A percentile compares a stretch with the other conserved stretches of the same genome.
These are phyloP conservation scores for Trypanosoma brucei DNA, from an alignment of 208 protist species.

Conservation along the genomic window DNA sequence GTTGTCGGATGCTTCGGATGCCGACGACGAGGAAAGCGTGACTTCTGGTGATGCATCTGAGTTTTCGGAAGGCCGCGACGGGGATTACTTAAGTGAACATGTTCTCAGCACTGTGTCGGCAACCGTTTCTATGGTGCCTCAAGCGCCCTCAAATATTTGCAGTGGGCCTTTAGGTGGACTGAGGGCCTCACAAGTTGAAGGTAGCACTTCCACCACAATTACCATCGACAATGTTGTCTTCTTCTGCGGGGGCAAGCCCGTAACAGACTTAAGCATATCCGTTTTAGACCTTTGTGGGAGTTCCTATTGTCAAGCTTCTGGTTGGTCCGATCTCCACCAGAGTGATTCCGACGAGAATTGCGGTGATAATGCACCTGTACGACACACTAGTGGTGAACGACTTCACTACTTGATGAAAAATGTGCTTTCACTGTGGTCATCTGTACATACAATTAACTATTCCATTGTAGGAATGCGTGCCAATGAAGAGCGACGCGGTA, in stretches of 20 bases:
- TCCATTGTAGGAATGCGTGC: conserved; percentile 34
- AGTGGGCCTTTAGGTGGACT: too few species aligned
- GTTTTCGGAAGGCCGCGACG: neutral
- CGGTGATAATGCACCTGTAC: neutral
- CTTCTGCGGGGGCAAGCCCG: conserved; percentile 16
- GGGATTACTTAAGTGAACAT: conserved; percentile 2
- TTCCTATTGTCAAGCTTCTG: neutral
- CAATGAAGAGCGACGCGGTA: too few species aligned
- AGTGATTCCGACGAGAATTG: neutral
- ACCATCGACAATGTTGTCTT: conserved; percentile 23
- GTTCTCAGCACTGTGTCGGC: conserved; percentile 1
- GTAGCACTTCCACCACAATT: conserved; percentile 5
- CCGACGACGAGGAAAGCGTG: neutral
- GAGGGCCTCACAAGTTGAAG: neutral
- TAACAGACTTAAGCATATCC: conserved; percentile 12
- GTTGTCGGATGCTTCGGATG: too few species aligned
- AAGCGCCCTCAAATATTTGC: neutral
- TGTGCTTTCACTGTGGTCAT: conserved; percentile 38
- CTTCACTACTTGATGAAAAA: conserved; percentile 7
- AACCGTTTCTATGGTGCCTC: neutral
- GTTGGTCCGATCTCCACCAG: neutral
- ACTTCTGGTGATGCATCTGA: neutral
- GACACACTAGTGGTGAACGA: neutral
- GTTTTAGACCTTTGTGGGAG: conserved; percentile 17
- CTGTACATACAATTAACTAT: conserved; percentile 39